phyloP scores from a whole-genome alignment of 2,329 filamentous ascomycete species.

The Tolypocladium tundrense region DNA sequence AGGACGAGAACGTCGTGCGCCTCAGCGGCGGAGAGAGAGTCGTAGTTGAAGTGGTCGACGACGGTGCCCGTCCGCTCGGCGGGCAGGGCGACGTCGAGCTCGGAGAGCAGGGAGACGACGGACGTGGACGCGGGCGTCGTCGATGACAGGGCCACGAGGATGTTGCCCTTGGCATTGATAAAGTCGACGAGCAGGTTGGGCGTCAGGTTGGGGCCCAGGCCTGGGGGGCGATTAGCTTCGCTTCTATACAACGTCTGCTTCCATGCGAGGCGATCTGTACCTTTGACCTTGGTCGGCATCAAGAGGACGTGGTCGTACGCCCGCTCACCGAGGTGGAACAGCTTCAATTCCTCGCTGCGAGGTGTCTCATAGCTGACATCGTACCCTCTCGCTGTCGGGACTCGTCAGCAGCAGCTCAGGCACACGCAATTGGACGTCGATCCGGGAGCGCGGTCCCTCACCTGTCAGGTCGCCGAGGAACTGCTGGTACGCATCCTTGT shows the following conservation, averaged over 20 bases:
- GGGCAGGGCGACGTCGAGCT: conserved; percentile 84
- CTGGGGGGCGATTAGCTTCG: conserved; percentile 28
- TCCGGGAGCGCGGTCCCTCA: conserved; percentile 25
- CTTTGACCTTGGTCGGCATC: conserved; percentile 84
- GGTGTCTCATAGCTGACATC: conserved; percentile 72
- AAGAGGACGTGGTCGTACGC: conserved; percentile 86
- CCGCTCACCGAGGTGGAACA: conserved; percentile 81
- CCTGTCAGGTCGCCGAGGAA: conserved; percentile 66
- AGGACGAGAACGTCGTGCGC: conserved; percentile 83
- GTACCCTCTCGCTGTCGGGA: conserved; percentile 64
- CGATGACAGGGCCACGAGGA: conserved; percentile 75
- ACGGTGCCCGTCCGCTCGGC: conserved; percentile 74
- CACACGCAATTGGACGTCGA: not conserved
- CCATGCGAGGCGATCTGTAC: conserved; percentile 27
- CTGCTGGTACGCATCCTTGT: conserved; percentile 74
- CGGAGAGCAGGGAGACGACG: conserved; percentile 68
- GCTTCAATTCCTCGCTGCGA: conserved; percentile 63
- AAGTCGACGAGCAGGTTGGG: conserved; percentile 84
- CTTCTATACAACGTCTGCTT: not conserved
- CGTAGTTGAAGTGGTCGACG: conserved; percentile 94
- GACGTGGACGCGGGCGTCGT: conserved; percentile 59
- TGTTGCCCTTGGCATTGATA: conserved; percentile 82
- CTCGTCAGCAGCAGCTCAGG: conserved; percentile 11
- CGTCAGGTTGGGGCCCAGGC: conserved; percentile 79
- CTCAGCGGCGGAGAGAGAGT: conserved; percentile 63